Conservation (phyloP, 2,329 filamentous ascomycete genomes). For the Graphiopsis chlorocephala region DNA sequence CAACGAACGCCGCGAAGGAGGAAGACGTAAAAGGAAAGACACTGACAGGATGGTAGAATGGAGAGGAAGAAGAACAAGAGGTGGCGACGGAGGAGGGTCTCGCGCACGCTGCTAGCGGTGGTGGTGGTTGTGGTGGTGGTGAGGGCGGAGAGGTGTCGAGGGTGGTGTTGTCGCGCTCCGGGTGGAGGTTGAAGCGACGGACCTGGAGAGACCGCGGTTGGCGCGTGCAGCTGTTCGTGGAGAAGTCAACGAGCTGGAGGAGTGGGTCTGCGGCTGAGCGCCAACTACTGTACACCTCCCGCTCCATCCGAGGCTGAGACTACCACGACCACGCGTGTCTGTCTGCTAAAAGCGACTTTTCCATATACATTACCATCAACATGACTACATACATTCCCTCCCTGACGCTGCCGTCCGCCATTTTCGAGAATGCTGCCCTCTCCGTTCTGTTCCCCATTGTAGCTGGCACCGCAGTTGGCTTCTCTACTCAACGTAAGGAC, state of each 20-base stretch:
- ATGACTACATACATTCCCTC: conserved; percentile 83
- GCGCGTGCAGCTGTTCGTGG: neutral
- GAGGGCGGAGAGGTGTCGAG: neutral
- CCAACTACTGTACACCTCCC: neutral
- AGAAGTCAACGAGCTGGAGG: too few relatives aligned
- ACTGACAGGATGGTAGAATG: conserved; percentile 28
- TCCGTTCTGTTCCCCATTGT: conserved; percentile 74
- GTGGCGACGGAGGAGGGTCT: conserved; percentile 4
- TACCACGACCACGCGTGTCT: neutral
- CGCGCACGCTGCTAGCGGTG: conserved; percentile 13
- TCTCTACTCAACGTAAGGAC: conserved; percentile 57
- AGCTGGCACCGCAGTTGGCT: conserved; percentile 71
- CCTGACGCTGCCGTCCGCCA: conserved; percentile 66
- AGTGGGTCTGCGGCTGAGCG: neutral
- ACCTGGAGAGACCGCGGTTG: neutral
- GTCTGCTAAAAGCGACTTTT: neutral
- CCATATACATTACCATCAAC: conserved; percentile 26
- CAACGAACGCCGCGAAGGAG: conserved; percentile 51
- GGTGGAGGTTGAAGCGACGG: neutral
- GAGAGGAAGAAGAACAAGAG: neutral
- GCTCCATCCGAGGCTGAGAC: neutral
- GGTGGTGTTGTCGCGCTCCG: neutral
- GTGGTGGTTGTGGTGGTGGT: conserved; percentile 7
- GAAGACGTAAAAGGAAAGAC: conserved; percentile 24
- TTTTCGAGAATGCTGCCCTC: conserved; percentile 70